Evolutionary conservation across 2,329 filamentous ascomycete species (phyloP).

Genomic region (Beauveria asiatica): DNA sequence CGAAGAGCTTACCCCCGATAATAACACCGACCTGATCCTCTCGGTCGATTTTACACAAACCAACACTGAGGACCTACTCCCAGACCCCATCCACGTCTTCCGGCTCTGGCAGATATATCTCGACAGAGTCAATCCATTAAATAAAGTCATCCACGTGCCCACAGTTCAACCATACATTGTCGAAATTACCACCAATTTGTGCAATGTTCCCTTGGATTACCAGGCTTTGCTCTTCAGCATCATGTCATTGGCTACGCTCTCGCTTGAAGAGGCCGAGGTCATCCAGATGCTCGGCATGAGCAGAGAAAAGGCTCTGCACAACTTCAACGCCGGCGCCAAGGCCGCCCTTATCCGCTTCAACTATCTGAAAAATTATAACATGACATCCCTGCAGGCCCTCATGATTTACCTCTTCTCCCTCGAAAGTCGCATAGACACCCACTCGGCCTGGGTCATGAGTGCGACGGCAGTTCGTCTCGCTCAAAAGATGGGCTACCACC

Average conservation of each 20-base stretch:
- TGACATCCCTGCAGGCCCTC: conserved; percentile 51
- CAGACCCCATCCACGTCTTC: conserved; percentile 57
- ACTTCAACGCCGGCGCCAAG: conserved; percentile 44
- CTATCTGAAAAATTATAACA: conserved; percentile 51
- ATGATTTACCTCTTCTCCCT: conserved; percentile 51
- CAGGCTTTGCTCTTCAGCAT: conserved; percentile 58
- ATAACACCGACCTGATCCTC: conserved; percentile 43
- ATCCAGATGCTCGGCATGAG: conserved; percentile 41
- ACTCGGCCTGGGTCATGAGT: conserved; percentile 52
- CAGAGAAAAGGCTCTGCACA: conserved; percentile 40
- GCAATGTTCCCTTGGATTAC: conserved; percentile 45
- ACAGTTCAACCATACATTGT: conserved; percentile 58
- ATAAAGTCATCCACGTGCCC: conserved; percentile 65
- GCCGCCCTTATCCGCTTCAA: conserved; percentile 40
- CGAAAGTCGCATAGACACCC: conserved; percentile 48
- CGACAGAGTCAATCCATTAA: conserved; percentile 65
- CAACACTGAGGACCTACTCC: conserved; percentile 47
- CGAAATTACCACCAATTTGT: conserved; percentile 50
- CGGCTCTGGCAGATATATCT: conserved; percentile 67
- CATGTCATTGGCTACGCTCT: conserved; percentile 51
- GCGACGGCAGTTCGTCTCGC: conserved; percentile 55
- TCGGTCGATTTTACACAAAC: conserved; percentile 29
- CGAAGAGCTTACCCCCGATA: conserved; percentile 42
- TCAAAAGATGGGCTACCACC: conserved; percentile 59
- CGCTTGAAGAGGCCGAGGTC: conserved; percentile 48